Conservation (phyloP, 805 yeast genomes). For the Pichia insulana region DNA sequence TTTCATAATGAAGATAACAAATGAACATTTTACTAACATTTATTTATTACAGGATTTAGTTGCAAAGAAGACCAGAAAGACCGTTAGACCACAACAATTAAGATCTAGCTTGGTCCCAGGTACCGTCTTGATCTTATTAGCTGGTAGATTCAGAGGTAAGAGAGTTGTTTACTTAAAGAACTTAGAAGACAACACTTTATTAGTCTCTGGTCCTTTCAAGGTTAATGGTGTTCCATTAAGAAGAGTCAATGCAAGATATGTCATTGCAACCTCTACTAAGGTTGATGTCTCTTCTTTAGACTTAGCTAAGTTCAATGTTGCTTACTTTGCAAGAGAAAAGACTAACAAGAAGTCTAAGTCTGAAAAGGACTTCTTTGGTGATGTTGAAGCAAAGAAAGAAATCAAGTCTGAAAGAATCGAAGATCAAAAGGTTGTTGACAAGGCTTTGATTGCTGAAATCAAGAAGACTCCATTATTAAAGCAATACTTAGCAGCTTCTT, state of each 20-base stretch:
- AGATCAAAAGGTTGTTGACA: slow-evolving; percentile 94
- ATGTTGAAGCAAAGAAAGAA: slow-evolving; percentile 70
- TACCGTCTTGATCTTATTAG: slow-evolving; percentile 91
- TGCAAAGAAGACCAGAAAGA: slow-evolving; percentile 82
- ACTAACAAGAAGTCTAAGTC: slow-evolving; percentile 72
- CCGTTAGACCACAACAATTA: slow-evolving; percentile 87
- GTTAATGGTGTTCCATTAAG: slow-evolving; percentile 99
- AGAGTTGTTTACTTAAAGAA: slow-evolving; percentile 96
- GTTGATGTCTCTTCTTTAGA: slow-evolving; percentile 73
- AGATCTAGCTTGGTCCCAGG: slow-evolving; percentile 97
- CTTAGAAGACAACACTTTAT: slow-evolving; percentile 95
- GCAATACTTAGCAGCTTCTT: slow-evolving; percentile 91
- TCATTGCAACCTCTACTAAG: slow-evolving; percentile 95
- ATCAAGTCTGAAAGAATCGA: slow-evolving; percentile 89
- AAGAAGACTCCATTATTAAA: slow-evolving; percentile 95
- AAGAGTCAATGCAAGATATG: slow-evolving; percentile 98
- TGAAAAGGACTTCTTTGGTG: slow-evolving; percentile 87
- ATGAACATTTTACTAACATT: slow-evolving; percentile 3
- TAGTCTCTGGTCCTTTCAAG: slow-evolving; percentile 98
- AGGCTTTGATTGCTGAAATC: slow-evolving; percentile 85
- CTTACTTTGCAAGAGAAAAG: slow-evolving; percentile 96
- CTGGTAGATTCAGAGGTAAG: slow-evolving; percentile 99
- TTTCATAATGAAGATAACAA: not conserved
- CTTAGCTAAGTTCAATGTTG: slow-evolving; percentile 84
- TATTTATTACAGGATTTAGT: slow-evolving; percentile 56